Evolutionary conservation across 2,329 filamentous ascomycete genomes (phyloP).

Genomic region (Fusarium albidum): DNA sequence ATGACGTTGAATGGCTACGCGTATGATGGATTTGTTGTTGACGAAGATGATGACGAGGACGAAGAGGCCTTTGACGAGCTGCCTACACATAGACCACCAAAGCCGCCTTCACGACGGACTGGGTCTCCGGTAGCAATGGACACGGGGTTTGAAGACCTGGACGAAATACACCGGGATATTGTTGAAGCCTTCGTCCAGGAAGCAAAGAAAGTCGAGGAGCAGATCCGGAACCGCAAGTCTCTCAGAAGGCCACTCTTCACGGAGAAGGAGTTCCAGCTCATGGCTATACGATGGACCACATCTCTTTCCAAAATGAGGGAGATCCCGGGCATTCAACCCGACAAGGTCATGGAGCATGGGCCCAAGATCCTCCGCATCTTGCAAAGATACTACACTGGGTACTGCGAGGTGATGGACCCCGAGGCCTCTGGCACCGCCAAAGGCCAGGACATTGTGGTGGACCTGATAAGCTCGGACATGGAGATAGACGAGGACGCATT

Average conservation of each 20-base stretch:
- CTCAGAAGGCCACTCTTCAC: conserved; percentile 71
- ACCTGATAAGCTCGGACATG: conserved; percentile 60
- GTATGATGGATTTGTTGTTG: conserved; percentile 59
- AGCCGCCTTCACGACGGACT: conserved; percentile 44
- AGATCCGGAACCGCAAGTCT: conserved; percentile 66
- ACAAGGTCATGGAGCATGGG: conserved; percentile 70
- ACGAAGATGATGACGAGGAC: conserved; percentile 46
- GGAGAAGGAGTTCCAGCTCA: conserved; percentile 73
- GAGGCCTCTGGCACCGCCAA: conserved; percentile 21
- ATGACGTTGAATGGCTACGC: conserved; percentile 57
- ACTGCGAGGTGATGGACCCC: conserved; percentile 59
- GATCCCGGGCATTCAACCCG: conserved; percentile 69
- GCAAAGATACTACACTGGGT: conserved; percentile 54
- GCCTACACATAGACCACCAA: conserved; percentile 48
- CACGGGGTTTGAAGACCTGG: conserved; percentile 60
- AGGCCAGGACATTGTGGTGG: conserved; percentile 60
- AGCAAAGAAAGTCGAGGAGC: conserved; percentile 67
- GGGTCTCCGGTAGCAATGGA: conserved; percentile 68
- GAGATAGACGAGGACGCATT: conserved; percentile 49
- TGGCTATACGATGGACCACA: conserved; percentile 75
- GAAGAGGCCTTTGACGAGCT: conserved; percentile 58
- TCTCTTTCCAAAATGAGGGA: conserved; percentile 67
- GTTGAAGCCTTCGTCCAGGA: conserved; percentile 71
- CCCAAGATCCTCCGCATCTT: conserved; percentile 68
- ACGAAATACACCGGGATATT: conserved; percentile 68